Conservation (phyloP, 2,329 filamentous ascomycete genomes). For the Fusarium torreyae region DNA sequence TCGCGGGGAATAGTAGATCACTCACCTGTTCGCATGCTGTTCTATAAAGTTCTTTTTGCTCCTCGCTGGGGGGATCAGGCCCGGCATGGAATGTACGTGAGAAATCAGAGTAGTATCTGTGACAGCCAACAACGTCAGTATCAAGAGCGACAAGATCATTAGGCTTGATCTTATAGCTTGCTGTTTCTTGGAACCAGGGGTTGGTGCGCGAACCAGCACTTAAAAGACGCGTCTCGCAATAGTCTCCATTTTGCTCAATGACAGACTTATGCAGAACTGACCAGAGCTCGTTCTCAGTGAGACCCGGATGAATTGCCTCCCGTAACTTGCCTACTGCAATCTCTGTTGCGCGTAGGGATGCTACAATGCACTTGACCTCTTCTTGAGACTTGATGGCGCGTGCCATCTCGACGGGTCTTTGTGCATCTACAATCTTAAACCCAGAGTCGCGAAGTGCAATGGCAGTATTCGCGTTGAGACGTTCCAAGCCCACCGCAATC, state of each 20-base stretch:
- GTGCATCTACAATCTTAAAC: slow-evolving; percentile 3
- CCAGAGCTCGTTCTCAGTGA: slow-evolving; percentile 19
- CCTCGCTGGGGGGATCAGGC: slow-evolving; percentile 5
- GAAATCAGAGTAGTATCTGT: slow-evolving; percentile 21
- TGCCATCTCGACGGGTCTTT: slow-evolving; percentile 13
- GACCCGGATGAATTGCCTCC: slow-evolving; percentile 6
- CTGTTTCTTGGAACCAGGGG: slow-evolving; percentile 17
- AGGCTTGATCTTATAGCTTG: slow-evolving; percentile 9
- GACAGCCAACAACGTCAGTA: slow-evolving; percentile 21
- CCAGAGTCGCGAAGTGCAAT: neutral
- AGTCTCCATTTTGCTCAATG: slow-evolving; percentile 17
- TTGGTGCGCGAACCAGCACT: slow-evolving; percentile 4
- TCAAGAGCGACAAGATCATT: slow-evolving; percentile 19
- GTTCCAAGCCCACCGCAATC: slow-evolving; percentile 6
- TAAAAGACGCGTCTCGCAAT: slow-evolving; percentile 9
- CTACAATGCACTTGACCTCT: slow-evolving; percentile 7
- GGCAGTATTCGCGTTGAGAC: slow-evolving; percentile 8
- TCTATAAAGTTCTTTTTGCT: slow-evolving; percentile 9
- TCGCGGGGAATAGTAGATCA: neutral
- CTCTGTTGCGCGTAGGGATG: slow-evolving; percentile 3
- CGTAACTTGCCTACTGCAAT: slow-evolving; percentile 8
- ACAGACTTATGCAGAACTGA: slow-evolving; percentile 11
- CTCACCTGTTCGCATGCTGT: slow-evolving; percentile 1
- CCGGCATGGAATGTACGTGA: slow-evolving; percentile 12
- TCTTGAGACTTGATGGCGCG: slow-evolving; percentile 8